phyloP scores from a whole-genome alignment of 257 asterid genomes.

The Salvia rosmarinus region DNA sequence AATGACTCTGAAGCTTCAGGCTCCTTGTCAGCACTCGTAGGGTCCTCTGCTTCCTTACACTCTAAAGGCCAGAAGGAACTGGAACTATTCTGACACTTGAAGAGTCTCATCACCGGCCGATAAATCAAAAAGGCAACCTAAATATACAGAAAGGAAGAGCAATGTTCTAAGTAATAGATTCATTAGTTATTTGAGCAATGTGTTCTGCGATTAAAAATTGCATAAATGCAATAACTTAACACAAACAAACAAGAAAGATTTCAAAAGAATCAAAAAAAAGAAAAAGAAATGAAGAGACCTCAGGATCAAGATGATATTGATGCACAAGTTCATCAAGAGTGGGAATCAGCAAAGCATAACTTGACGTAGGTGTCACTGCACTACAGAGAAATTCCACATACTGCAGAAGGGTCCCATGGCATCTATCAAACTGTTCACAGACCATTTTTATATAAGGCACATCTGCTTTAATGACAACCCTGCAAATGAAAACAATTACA shows the following conservation, averaged over 20 bases:
- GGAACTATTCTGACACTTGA: constrained; percentile 62
- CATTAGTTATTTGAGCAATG: constrained; percentile 1
- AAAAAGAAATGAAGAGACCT: constrained; percentile 59
- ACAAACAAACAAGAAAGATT: constrained; percentile 17
- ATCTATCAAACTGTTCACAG: constrained; percentile 97
- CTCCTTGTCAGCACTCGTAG: constrained; percentile 56
- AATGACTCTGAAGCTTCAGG: constrained; percentile 53
- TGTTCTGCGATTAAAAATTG: neutral
- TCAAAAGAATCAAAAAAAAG: constrained; percentile 22
- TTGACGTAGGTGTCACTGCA: constrained; percentile 78
- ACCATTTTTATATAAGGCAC: constrained; percentile 94
- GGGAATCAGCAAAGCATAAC: constrained; percentile 86
- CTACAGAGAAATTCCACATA: constrained; percentile 93
- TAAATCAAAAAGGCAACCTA: constrained; percentile 94
- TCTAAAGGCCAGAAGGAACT: constrained; percentile 86
- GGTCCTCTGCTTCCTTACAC: constrained; percentile 51
- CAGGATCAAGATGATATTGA: constrained; percentile 95
- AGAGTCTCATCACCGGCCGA: constrained; percentile 99
- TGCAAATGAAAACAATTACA: constrained; percentile 40
- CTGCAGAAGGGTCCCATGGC: constrained; percentile 98
- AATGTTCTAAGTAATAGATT: constrained; percentile 13
- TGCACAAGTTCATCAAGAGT: constrained; percentile 91
- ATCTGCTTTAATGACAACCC: constrained; percentile 90
- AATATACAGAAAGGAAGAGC: constrained; percentile 32
- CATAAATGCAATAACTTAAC: neutral